phyloP scores from a whole-genome alignment of 2,329 filamentous ascomycete species.

The Neurospora sp. region DNA sequence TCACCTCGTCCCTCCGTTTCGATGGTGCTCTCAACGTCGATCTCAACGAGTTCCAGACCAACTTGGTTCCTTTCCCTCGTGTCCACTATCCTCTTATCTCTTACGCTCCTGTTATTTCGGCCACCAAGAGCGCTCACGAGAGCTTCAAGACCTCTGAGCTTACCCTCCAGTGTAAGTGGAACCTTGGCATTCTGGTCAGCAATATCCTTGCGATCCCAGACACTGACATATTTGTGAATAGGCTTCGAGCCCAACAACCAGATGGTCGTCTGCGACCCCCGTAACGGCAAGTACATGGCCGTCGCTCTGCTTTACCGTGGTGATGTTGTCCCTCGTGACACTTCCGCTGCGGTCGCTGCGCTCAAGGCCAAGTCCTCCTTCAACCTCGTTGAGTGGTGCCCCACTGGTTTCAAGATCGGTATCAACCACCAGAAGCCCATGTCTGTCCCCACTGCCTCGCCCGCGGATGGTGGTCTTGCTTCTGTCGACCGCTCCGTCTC shows the following conservation, averaged over 20 bases:
- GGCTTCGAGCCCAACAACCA: slow-evolving; percentile 72
- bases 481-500: slow-evolving; percentile 54
- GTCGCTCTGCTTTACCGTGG: slow-evolving; percentile 63
- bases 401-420: slow-evolving; percentile 66
- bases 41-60: slow-evolving; percentile 70
- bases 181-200: background rate
- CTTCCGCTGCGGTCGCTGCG: slow-evolving; percentile 54
- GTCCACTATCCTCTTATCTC: slow-evolving; percentile 68
- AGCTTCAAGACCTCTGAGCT: slow-evolving; percentile 78
- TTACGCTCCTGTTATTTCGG: slow-evolving; percentile 62
- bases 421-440: slow-evolving; percentile 66
- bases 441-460: slow-evolving; percentile 42
- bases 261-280: slow-evolving; percentile 67
- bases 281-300: slow-evolving; percentile 70
- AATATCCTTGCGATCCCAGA: background rate
- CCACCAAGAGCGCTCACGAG: slow-evolving; percentile 71
- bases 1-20: slow-evolving; percentile 63
- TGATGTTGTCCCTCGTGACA: slow-evolving; percentile 62
- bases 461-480: slow-evolving; percentile 49
- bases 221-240: slow-evolving; percentile 21
- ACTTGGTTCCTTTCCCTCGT: slow-evolving; percentile 63
- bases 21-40: slow-evolving; percentile 66
- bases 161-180: slow-evolving; percentile 58
- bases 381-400: slow-evolving; percentile 68
- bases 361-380: slow-evolving; percentile 64